These are phyloP conservation scores for Thelonectria olida DNA, from an alignment of 2,329 filamentous ascomycete genomes.

Conservation along the genomic window DNA sequence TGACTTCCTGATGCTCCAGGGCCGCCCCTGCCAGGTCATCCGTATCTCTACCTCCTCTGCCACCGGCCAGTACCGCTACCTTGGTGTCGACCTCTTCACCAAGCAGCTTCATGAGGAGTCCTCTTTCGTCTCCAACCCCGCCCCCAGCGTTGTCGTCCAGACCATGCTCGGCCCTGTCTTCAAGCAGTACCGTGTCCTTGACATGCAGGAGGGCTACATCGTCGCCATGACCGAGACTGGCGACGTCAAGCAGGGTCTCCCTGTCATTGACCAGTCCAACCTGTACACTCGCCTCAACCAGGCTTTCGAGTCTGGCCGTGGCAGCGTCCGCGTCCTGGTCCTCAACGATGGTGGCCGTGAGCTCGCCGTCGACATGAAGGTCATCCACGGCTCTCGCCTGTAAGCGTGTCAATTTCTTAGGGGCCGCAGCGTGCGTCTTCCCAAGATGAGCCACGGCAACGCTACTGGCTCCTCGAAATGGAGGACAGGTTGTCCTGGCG, in stretches of 20 bases:
- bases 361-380: slow-evolving; percentile 98
- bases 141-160: slow-evolving; percentile 96
- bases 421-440: slow-evolving; percentile 36
- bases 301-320: slow-evolving; percentile 90
- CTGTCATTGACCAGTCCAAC: slow-evolving; percentile 94
- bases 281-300: slow-evolving; percentile 83
- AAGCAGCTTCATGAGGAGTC: slow-evolving; percentile 99
- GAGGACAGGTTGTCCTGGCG: slow-evolving; percentile 28
- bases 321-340: slow-evolving; percentile 93
- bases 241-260: slow-evolving; percentile 95
- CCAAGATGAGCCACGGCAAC: slow-evolving; percentile 27
- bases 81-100: slow-evolving; percentile 99
- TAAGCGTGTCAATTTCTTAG: slow-evolving; percentile 51
- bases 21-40: slow-evolving; percentile 99
- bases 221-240: slow-evolving; percentile 99
- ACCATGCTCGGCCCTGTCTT: slow-evolving; percentile 99
- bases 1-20: slow-evolving; percentile 98
- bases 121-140: slow-evolving; percentile 96
- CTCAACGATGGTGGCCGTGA: slow-evolving; percentile 93
- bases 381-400: slow-evolving; percentile 82
- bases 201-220: slow-evolving; percentile 86
- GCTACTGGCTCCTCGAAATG: slow-evolving; percentile 28
- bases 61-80: slow-evolving; percentile 99
- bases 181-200: slow-evolving; percentile 99
- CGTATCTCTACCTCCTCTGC: slow-evolving; percentile 97